These are phyloP conservation scores for Dactylellina drechsleri DNA, from an alignment of 2,329 filamentous ascomycete species.

Conservation along the genomic window DNA sequence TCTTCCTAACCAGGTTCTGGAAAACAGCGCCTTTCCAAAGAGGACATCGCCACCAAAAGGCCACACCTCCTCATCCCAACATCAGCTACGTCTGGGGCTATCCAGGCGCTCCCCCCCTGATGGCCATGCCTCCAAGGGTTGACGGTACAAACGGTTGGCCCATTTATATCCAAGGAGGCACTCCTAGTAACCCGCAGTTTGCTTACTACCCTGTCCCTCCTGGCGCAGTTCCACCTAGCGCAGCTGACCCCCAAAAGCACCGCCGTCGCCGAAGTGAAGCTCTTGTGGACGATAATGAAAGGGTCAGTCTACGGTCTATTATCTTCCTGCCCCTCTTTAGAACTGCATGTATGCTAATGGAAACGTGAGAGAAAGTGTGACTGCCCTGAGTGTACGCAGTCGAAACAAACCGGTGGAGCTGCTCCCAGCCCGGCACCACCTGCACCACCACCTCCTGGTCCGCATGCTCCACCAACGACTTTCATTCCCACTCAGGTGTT, in stretches of 20 bases:
- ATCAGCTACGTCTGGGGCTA: conserved; percentile 36
- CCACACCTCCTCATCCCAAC: background rate
- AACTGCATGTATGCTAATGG: background rate
- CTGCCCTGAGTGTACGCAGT: conserved; percentile 33
- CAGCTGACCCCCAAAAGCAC: conserved; percentile 4
- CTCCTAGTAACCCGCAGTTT: conserved; percentile 34
- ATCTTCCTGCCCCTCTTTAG: background rate
- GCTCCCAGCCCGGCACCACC: background rate
- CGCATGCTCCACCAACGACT: background rate
- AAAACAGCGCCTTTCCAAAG: background rate
- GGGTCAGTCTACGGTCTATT: conserved; percentile 14
- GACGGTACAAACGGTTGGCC: conserved; percentile 42
- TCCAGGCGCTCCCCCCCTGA: background rate
- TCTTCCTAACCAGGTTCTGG: no score
- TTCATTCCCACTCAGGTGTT: conserved; percentile 37
- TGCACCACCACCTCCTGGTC: background rate
- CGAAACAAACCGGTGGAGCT: background rate
- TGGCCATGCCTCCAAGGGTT: conserved; percentile 2
- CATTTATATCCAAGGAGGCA: conserved; percentile 44
- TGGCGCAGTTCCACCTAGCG: conserved; percentile 2
- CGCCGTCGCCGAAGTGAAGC: conserved; percentile 9
- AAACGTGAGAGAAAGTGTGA: conserved; percentile 14
- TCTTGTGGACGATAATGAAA: conserved; percentile 24
- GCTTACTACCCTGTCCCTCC: conserved; percentile 40
- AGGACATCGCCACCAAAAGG: conserved; percentile 1